A percentile compares a stretch with the other conserved stretches of the same genome.
These are phyloP conservation scores for Tuber magnatum DNA, from an alignment of 495 filamentous ascomycete genomes.

Conservation along the genomic window DNA sequence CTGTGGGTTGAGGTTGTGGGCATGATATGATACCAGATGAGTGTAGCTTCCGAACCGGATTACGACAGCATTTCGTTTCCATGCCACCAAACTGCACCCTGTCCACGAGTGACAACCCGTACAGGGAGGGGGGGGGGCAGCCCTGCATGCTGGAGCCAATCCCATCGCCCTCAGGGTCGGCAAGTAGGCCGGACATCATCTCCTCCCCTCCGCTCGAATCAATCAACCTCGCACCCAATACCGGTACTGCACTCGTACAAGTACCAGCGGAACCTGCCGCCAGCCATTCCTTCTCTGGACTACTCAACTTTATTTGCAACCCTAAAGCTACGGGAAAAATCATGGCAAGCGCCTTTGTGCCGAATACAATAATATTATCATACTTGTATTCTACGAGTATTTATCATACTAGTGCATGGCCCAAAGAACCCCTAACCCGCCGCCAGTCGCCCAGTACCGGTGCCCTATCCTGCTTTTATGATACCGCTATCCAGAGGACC, in stretches of 20 bases:
- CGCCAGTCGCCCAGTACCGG: background rate
- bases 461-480: too few species aligned
- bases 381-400: too few species aligned
- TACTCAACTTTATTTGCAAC: too few species aligned
- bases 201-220: background rate
- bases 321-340: too few species aligned
- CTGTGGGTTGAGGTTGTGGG: background rate
- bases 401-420: too few species aligned
- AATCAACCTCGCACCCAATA: background rate
- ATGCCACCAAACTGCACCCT: background rate
- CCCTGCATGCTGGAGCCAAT: background rate
- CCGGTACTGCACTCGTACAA: background rate
- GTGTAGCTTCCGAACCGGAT: background rate
- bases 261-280: background rate
- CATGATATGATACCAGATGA: background rate
- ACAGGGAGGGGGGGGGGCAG: background rate
- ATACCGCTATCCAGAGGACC: background rate
- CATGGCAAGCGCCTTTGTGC: too few species aligned
- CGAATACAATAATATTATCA: too few species aligned
- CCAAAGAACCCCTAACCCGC: too few species aligned
- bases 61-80: background rate
- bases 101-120: too few species aligned
- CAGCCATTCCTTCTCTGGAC: too few species aligned
- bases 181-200: background rate
- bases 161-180: background rate